Evolutionary conservation across 2,329 filamentous ascomycete genomes (phyloP).

Genomic region (Elsinoe arachidis): DNA sequence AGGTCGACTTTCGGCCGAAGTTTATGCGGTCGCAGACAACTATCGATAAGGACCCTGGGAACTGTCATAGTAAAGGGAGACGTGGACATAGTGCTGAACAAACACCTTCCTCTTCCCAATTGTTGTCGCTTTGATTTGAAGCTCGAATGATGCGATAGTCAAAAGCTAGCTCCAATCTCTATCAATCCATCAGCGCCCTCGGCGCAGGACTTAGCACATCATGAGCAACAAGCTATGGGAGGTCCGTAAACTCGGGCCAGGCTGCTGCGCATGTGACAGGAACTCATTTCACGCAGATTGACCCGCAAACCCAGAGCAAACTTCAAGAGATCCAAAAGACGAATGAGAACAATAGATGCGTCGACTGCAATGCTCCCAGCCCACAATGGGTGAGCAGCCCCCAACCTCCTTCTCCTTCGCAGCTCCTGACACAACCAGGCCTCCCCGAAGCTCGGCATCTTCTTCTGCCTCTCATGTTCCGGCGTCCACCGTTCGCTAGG

Average conservation of each 20-base stretch:
- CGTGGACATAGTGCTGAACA: background rate
- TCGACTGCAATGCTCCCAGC: conserved; percentile 89
- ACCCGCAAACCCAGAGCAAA: conserved; percentile 95
- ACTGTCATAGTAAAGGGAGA: background rate
- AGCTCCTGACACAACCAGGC: conserved; percentile 36
- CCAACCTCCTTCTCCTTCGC: conserved; percentile 5
- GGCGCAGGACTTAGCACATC: conserved; percentile 15
- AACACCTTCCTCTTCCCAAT: background rate
- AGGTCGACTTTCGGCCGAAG: background rate
- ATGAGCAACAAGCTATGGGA: conserved; percentile 81
- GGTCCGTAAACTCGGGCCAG: conserved; percentile 19
- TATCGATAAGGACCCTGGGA: conserved; percentile 9
- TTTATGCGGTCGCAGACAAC: conserved; percentile 11
- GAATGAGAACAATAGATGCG: conserved; percentile 80
- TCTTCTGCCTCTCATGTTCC: conserved; percentile 95
- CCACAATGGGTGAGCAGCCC: conserved; percentile 80
- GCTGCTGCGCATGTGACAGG: background rate
- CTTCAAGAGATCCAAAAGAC: conserved; percentile 86
- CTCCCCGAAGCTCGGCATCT: conserved; percentile 93
- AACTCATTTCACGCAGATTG: conserved; percentile 44
- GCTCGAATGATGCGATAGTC: background rate
- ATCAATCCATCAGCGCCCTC: background rate
- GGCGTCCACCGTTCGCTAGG: conserved; percentile 90
- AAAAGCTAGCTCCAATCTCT: background rate
- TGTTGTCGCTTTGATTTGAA: background rate